These are phyloP conservation scores for Suillus fuscotomentosus DNA, from an alignment of 768 basidiomycete species.

Conservation along the genomic window DNA sequence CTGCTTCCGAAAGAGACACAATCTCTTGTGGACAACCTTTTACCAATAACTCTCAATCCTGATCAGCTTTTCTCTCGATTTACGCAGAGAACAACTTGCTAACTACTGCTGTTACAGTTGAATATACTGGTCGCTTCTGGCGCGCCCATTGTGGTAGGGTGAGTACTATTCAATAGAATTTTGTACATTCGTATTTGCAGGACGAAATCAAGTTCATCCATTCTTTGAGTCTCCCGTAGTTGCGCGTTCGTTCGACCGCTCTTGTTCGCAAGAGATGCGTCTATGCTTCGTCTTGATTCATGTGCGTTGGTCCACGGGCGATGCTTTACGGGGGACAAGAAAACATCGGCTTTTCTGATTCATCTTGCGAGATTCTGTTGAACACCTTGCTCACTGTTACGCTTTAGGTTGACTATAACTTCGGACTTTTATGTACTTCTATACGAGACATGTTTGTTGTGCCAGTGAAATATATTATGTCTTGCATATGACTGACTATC, in stretches of 20 bases:
- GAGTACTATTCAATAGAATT: conserved; percentile 1
- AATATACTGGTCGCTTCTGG: not conserved
- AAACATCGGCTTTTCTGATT: conserved; percentile 68
- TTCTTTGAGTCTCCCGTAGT: conserved; percentile 63
- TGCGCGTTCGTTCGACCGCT: conserved; percentile 35
- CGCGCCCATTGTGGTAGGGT: conserved; percentile 5
- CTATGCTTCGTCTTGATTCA: conserved; percentile 49
- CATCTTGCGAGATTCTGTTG: not conserved
- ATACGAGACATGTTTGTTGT: not conserved
- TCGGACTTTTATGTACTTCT: not conserved
- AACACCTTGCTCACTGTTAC: not conserved
- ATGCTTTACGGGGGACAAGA: conserved; percentile 44
- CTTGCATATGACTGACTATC: not conserved
- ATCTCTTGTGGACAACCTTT: conserved; percentile 71
- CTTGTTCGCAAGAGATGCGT: conserved; percentile 33
- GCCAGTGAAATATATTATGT: not conserved
- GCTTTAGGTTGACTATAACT: not conserved
- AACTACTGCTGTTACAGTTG: conserved; percentile 8
- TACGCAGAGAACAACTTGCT: not conserved
- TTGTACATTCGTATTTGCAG: conserved; percentile 14
- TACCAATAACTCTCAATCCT: conserved; percentile 51
- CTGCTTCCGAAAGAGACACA: conserved; percentile 80
- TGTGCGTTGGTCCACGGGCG: conserved; percentile 34
- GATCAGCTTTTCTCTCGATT: conserved; percentile 27
- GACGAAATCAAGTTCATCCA: conserved; percentile 87